These are phyloP conservation scores for Cutaneotrichosporon cavernicola DNA, from an alignment of 1,284 basidiomycete species.

Conservation along the genomic window DNA sequence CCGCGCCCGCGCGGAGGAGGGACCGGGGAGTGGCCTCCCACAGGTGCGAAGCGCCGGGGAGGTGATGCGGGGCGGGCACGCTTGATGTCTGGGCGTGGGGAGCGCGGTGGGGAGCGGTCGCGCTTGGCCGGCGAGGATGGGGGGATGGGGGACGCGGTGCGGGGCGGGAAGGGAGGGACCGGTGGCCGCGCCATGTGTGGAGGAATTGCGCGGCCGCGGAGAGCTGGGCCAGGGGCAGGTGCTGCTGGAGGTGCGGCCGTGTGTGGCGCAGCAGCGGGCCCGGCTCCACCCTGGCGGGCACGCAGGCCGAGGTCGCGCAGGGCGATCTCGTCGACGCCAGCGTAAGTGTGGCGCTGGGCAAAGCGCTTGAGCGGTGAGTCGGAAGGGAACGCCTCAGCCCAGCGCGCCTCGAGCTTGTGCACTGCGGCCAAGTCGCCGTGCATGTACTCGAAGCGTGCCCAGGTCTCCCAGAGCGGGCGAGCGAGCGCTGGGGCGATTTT, in stretches of 20 bases:
- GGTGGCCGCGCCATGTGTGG: neutral
- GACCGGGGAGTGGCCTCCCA: constrained; percentile 17
- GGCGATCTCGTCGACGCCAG: constrained; percentile 83
- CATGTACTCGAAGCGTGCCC: constrained; percentile 93
- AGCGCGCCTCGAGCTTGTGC: constrained; percentile 82
- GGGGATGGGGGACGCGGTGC: constrained; percentile 3
- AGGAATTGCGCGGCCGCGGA: neutral
- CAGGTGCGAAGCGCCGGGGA: constrained; percentile 17
- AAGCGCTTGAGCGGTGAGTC: constrained; percentile 89
- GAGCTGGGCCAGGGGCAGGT: neutral
- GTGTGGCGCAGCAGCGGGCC: neutral
- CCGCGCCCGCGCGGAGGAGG: constrained; percentile 3
- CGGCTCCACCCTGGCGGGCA: constrained; percentile 32
- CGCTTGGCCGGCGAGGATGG: constrained; percentile 18
- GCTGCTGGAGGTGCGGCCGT: neutral
- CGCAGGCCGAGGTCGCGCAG: constrained; percentile 79
- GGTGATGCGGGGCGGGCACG: constrained; percentile 22
- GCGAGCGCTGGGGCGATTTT: constrained; percentile 75
- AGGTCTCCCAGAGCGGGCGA: constrained; percentile 87
- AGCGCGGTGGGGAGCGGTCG: constrained; percentile 21
- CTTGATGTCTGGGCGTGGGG: constrained; percentile 20
- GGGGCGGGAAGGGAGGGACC: constrained; percentile 26
- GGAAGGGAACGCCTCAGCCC: constrained; percentile 80
- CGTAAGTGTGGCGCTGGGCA: constrained; percentile 83
- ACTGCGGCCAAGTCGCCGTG: constrained; percentile 89